A percentile compares a stretch with the other conserved stretches of the same genome.
Conservation (phyloP, 257 asterid species). For the Cynanchum wilfordii region DNA sequence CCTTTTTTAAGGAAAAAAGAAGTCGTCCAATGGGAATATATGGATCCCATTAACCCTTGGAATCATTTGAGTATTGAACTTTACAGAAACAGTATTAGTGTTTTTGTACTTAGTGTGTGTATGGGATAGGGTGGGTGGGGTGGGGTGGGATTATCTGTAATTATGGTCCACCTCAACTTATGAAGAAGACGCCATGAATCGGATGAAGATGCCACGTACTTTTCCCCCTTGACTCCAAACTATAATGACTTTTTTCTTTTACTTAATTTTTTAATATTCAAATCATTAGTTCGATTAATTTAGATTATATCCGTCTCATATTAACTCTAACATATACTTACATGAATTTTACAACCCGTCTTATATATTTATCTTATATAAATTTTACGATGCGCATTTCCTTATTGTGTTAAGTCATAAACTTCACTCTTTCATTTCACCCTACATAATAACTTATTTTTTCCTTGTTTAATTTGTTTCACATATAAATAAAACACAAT, state of each 20-base stretch:
- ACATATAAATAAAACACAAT: too few relatives aligned
- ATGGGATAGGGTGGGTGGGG: not conserved
- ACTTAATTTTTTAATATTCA: too few relatives aligned
- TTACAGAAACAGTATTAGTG: not conserved
- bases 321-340: too few relatives aligned
- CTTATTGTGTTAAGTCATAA: too few relatives aligned
- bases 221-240: not conserved
- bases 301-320: too few relatives aligned
- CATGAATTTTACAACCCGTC: too few relatives aligned
- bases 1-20: not conserved
- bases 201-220: constrained; percentile 35
- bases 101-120: not conserved
- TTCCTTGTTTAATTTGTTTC: too few relatives aligned
- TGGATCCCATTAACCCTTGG: constrained; percentile 17
- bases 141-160: constrained; percentile 3
- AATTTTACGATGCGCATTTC: too few relatives aligned
- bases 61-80: constrained; percentile 17
- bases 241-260: constrained; percentile 24
- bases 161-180: constrained; percentile 25
- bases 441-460: too few relatives aligned
- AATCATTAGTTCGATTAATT: too few relatives aligned
- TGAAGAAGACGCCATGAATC: constrained; percentile 18
- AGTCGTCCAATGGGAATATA: constrained; percentile 9
- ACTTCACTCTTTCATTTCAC: too few relatives aligned
- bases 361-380: too few relatives aligned